Percentiles rank a stretch among this genome's conserved stretches.
These are phyloP conservation scores for Nakazawaea holstii DNA, from an alignment of 805 yeast species.

Conservation along the genomic window DNA sequence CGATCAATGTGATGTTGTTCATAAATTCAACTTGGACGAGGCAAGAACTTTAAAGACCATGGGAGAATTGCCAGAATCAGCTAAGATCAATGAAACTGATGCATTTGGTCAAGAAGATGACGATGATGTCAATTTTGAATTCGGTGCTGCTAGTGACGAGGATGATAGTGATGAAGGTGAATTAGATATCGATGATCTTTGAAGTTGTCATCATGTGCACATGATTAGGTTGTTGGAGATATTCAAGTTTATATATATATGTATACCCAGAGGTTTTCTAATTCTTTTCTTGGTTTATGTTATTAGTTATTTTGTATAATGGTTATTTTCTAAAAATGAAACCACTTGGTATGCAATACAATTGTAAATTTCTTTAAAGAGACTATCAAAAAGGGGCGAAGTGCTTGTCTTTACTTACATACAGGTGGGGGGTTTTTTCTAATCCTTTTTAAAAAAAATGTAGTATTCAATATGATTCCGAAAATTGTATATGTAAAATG, in stretches of 20 bases:
- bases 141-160: conserved; percentile 86
- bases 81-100: conserved; percentile 96
- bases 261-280: too few species aligned
- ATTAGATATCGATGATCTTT: conserved; percentile 94
- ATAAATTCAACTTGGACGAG: conserved; percentile 94
- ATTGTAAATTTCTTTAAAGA: too few species aligned
- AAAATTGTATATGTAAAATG: background rate
- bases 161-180: conserved; percentile 63
- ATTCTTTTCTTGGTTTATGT: too few species aligned
- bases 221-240: too few species aligned
- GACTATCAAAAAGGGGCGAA: too few species aligned
- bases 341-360: too few species aligned
- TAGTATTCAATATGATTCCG: background rate
- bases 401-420: too few species aligned
- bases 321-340: too few species aligned
- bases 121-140: conserved; percentile 96
- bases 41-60: conserved; percentile 92
- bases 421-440: too few species aligned
- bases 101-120: conserved; percentile 95
- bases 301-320: too few species aligned
- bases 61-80: conserved; percentile 97
- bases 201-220: conserved; percentile 17
- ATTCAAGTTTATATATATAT: too few species aligned
- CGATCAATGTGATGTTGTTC: conserved; percentile 96
- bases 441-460: too few species aligned